Evolutionary conservation across 371 early-diverging fungal species (phyloP).

Genomic region (Gilbertella persicaria): DNA sequence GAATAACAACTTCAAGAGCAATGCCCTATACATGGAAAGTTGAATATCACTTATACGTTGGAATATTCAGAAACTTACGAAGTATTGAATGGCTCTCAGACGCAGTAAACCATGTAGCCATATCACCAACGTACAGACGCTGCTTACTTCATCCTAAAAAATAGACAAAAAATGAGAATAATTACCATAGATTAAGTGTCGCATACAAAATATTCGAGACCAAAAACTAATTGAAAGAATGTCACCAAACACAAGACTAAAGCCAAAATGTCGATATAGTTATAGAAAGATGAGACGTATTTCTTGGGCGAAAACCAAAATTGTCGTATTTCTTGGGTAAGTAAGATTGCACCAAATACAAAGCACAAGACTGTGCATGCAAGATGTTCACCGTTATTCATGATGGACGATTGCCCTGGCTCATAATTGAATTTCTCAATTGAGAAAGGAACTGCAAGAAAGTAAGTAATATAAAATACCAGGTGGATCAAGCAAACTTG

Average conservation of each 20-base stretch:
- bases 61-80: conserved; percentile 7
- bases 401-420: background rate
- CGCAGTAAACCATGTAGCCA: conserved; percentile 14
- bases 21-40: conserved; percentile 1
- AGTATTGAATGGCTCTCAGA: conserved; percentile 3
- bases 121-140: conserved; percentile 1
- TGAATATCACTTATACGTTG: background rate
- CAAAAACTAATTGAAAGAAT: background rate
- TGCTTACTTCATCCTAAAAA: conserved; percentile 8
- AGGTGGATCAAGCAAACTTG: background rate
- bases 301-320: background rate
- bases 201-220: conserved; percentile 2
- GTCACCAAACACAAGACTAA: background rate
- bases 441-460: conserved; percentile 2
- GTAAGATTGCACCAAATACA: background rate
- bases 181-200: background rate
- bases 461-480: conserved; percentile 1
- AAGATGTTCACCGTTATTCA: background rate
- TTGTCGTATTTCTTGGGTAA: conserved; percentile 3
- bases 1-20: conserved; percentile 12
- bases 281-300: conserved; percentile 2
- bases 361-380: background rate
- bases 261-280: conserved; percentile 5
- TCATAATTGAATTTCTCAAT: background rate
- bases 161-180: background rate